phyloP scores from a whole-genome alignment of 495 filamentous ascomycete species.

The Hypomontagnella monticulosa region DNA sequence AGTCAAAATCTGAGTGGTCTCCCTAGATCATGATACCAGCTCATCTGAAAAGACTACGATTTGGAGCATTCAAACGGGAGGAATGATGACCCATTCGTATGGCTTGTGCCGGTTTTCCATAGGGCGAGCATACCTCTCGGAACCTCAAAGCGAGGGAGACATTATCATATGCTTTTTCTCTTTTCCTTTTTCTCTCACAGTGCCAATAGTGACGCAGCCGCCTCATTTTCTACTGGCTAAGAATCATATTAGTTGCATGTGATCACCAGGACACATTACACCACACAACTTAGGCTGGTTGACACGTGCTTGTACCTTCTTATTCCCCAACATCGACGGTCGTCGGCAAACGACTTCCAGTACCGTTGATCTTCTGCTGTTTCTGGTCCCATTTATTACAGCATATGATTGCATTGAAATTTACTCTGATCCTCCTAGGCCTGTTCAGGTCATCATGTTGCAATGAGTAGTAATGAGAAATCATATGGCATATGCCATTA shows the following conservation, averaged over 20 bases:
- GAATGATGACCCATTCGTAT: constrained; percentile 17
- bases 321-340: constrained; percentile 8
- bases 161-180: constrained; percentile 44
- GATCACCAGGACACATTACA: constrained; percentile 34
- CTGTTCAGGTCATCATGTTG: constrained; percentile 7
- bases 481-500: constrained; percentile 18
- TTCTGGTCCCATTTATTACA: constrained; percentile 18
- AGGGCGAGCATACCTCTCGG: constrained; percentile 15
- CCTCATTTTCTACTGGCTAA: constrained; percentile 28
- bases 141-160: constrained; percentile 14
- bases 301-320: constrained; percentile 43
- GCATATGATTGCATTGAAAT: constrained; percentile 18
- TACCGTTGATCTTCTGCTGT: constrained; percentile 20
- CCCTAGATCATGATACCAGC: no score
- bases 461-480: background rate
- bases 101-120: constrained; percentile 12
- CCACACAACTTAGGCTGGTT: constrained; percentile 31
- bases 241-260: constrained; percentile 38
- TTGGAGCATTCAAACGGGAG: constrained; percentile 11
- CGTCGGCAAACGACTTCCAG: constrained; percentile 19
- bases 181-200: constrained; percentile 23
- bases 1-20: no score
- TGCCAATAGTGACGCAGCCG: constrained; percentile 28
- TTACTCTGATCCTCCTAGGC: constrained; percentile 3
- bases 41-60: background rate